Evolutionary conservation across 1,284 basidiomycete species (phyloP), one percentile per base, ranked within the genome.

Genomic region (Sutorius eximius): DNA sequence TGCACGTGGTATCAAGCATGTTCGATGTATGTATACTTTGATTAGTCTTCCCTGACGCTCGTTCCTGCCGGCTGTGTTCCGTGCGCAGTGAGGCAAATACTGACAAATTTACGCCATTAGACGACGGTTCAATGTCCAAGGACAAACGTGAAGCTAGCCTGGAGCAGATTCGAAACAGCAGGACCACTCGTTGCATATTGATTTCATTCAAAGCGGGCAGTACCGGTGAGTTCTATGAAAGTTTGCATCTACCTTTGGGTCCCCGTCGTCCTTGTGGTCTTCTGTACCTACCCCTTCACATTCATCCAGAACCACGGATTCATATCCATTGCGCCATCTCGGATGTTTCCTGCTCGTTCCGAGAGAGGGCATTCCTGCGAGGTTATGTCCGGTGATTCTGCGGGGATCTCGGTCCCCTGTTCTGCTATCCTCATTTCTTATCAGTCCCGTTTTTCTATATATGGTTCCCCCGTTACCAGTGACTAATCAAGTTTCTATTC

Each of bases 181-280:
- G 73, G 11, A 76, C 65, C 3, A 82, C 79, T 15, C 81, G 78
- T 24, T 84, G 96, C 37, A 98, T 98, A 56, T 75, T 99, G 57
- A 96, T 98, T 58, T 97, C 94, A 0, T 96, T 98, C 84, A 98
- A 97, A 71, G 93, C 95, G 13, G 95, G 95, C 2, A 91, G 89
- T 66, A 94, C 92, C 2, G 91, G 90, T 88, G 62, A 47, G 71
- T 71, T 37, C n/a, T 24, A 24, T 49, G 51, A 43, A 45, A n/a
- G 2, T 42, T 52, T 36, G 15, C 27, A 6, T 33, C 50, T 37
- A 3, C 38, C 3, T 30, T 41, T 15, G 5, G 3, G 40, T 41
- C 36, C 13, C 20, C 22, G 5, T 16, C 20, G 0, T 13, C 30
- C 24, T 49, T 50, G n/a, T 37, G 10, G 30, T 13, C 16, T 15